A percentile compares a stretch with the other conserved stretches of the same genome.
Conservation (phyloP, 2,329 filamentous ascomycete genomes). For the Paraphaeosphaeria sporulosa region DNA sequence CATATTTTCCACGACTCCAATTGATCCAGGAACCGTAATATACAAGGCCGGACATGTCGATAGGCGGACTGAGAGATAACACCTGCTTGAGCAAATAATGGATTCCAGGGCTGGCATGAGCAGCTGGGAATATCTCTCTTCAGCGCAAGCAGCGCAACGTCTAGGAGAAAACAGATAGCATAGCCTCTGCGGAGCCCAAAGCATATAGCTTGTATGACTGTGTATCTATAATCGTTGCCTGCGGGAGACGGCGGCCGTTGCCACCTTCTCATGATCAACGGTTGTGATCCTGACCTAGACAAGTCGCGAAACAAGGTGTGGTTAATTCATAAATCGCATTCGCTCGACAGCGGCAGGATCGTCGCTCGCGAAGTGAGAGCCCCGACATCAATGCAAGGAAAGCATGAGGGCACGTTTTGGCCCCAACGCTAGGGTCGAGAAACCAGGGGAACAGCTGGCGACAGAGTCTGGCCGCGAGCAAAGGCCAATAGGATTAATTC, state of each 20-base stretch:
- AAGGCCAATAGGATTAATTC: background rate
- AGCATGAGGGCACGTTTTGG: conserved; percentile 2
- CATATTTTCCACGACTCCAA: conserved; percentile 37
- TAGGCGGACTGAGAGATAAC: background rate
- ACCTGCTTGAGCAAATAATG: background rate
- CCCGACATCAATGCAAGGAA: background rate
- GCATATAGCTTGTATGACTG: background rate
- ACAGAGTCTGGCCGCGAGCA: conserved; percentile 3
- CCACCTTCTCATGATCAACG: background rate
- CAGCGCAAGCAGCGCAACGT: background rate
- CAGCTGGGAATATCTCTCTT: background rate
- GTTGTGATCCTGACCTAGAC: background rate
- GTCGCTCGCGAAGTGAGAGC: background rate
- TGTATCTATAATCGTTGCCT: background rate
- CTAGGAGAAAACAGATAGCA: background rate
- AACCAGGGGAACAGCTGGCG: background rate
- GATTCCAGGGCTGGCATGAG: background rate
- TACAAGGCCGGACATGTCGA: conserved; percentile 16
- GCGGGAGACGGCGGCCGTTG: background rate
- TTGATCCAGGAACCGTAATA: conserved; percentile 45
- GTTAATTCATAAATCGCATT: conserved; percentile 9
- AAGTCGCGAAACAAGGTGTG: conserved; percentile 11
- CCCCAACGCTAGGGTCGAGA: conserved; percentile 5
- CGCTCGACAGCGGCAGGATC: background rate
- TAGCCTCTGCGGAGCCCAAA: background rate